These are phyloP conservation scores for Geotrichum reessii DNA, from an alignment of 1,139 yeast species.

Conservation along the genomic window DNA sequence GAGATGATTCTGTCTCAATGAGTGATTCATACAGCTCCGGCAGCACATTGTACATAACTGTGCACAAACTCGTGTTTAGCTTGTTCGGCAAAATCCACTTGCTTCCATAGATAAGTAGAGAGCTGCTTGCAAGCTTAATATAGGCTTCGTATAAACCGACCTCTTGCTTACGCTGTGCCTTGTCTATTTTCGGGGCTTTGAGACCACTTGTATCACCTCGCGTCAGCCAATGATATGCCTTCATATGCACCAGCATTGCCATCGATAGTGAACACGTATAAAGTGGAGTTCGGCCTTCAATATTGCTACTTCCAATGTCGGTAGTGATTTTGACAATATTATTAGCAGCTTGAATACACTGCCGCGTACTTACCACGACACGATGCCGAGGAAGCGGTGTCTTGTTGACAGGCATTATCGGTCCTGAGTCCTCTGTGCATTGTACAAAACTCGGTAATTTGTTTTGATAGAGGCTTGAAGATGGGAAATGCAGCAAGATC, in stretches of 20 bases:
- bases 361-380: slow-evolving; percentile 15
- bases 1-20: slow-evolving; percentile 14
- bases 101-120: slow-evolving; percentile 13
- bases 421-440: slow-evolving; percentile 18
- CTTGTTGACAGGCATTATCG: slow-evolving; percentile 10
- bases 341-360: slow-evolving; percentile 20
- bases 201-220: slow-evolving; percentile 6
- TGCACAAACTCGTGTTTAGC: slow-evolving; percentile 18
- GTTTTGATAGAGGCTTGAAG: slow-evolving; percentile 18
- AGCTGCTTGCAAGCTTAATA: slow-evolving; percentile 12
- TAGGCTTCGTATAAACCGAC: slow-evolving; percentile 17
- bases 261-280: slow-evolving; percentile 18
- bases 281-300: slow-evolving; percentile 14
- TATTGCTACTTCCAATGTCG: slow-evolving; percentile 16
- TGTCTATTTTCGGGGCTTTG: slow-evolving; percentile 9
- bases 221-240: slow-evolving; percentile 20
- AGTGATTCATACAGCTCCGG: slow-evolving; percentile 19
- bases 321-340: slow-evolving; percentile 16
- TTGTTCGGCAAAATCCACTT: slow-evolving; percentile 18
- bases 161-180: slow-evolving; percentile 12
- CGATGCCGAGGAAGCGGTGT: slow-evolving; percentile 8
- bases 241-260: slow-evolving; percentile 22
- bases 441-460: slow-evolving; percentile 19
- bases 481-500: slow-evolving; percentile 18
- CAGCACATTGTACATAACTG: slow-evolving; percentile 19